Base-by-base conservation (phyloP, 371 early-diverging fungal genomes). In the Syncephalastrum sp. region DNA sequence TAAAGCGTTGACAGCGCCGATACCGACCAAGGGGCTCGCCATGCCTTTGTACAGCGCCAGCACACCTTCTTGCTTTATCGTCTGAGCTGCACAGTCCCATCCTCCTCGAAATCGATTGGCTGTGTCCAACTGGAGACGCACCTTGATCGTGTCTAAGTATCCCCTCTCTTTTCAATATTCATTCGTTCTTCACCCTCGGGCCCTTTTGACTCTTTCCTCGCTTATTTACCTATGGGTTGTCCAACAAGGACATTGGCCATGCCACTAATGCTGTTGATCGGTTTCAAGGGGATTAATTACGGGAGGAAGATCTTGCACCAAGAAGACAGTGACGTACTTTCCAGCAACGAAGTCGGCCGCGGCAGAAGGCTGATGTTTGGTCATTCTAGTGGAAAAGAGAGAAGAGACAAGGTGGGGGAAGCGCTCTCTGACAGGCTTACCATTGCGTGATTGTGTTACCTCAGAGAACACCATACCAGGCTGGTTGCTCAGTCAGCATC, bases 11-110 rank as follows among this genome's bases (percentile, higher is more conserved):
- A 92, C 92, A 1, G 91, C 88, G 14, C 89, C 87, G 23, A 91
- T 88, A 17, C 92, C 92, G n/a, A 89, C 71, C 54, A 91, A 64
- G 23, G 91, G 91, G 67, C 88, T 85, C 19, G 88, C 86, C 91
- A 91, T 91, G 23, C 91, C 91, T 77, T 89, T 89, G 69, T 90
- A 92, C n/a, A 91, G 69, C 0, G 88, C 87, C 15, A 86, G 70
- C 54, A 88, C 72, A 4, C 90, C 88, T 62, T 79, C 88, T 52
- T 83, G 83, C 15, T 70, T 66, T 14, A 86, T 71, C 1, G 86
- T 90, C 63, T 85, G 85, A 21, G 79, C 57, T 4, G 83, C 53
- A 57, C 91, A 91, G 61, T 89, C 89, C 71, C 85, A 73, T 0
- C 89, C 88, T 23, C 89, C 88, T 10, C 75, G 74, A 61, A 87